A percentile compares a stretch with the other conserved stretches of the same genome.
Conservation (phyloP, 2,329 filamentous ascomycete genomes). For the Sporothrix globosa region DNA sequence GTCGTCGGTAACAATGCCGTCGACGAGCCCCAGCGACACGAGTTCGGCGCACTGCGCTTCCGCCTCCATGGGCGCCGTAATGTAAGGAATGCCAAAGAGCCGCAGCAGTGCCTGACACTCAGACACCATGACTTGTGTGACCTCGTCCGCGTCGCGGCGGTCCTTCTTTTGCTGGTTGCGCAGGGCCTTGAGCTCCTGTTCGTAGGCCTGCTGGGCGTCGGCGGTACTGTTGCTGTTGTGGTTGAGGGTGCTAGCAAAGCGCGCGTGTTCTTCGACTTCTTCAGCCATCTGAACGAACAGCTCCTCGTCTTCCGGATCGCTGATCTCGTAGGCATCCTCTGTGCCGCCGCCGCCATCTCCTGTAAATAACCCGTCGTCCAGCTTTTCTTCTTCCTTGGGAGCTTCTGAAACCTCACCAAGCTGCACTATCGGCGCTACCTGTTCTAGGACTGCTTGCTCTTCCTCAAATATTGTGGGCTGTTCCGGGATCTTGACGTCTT, state of each 20-base stretch:
- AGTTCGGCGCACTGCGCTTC: slow-evolving; percentile 97
- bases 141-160: slow-evolving; percentile 91
- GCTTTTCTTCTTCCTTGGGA: slow-evolving; percentile 10
- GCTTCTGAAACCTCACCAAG: background rate
- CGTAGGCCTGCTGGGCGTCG: slow-evolving; percentile 68
- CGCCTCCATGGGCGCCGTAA: slow-evolving; percentile 98
- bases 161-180: slow-evolving; percentile 97
- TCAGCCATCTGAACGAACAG: slow-evolving; percentile 81
- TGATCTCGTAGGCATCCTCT: slow-evolving; percentile 68
- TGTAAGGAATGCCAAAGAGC: slow-evolving; percentile 91
- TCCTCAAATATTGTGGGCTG: slow-evolving; percentile 36
- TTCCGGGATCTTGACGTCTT: slow-evolving; percentile 43
- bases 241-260: slow-evolving; percentile 87
- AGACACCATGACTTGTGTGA: slow-evolving; percentile 91
- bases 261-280: slow-evolving; percentile 90
- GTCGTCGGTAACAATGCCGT: slow-evolving; percentile 97
- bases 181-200: slow-evolving; percentile 81
- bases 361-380: slow-evolving; percentile 38
- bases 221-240: slow-evolving; percentile 69
- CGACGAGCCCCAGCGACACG: slow-evolving; percentile 82
- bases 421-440: background rate
- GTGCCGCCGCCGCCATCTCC: slow-evolving; percentile 36
- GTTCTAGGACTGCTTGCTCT: slow-evolving; percentile 32
- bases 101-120: slow-evolving; percentile 91
- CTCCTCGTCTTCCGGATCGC: slow-evolving; percentile 90